phyloP scores from a whole-genome alignment of 768 basidiomycete genomes.

The Cyclocybe aegerita region DNA sequence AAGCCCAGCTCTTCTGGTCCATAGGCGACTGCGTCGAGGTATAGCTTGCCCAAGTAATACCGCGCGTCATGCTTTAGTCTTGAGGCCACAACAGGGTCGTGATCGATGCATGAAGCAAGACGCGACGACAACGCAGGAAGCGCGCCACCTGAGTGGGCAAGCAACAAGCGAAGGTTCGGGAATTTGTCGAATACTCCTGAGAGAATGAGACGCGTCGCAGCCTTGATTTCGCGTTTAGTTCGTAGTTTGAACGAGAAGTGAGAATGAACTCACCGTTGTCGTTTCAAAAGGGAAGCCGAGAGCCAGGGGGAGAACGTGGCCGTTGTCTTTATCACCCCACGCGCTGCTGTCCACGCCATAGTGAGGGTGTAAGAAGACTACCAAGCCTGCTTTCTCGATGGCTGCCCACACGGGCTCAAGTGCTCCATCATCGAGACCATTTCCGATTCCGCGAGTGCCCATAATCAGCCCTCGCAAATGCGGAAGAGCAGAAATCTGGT shows the following conservation, averaged over 20 bases:
- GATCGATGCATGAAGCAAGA: slow-evolving; percentile 80
- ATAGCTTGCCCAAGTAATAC: slow-evolving; percentile 78
- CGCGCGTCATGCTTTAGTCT: slow-evolving; percentile 80
- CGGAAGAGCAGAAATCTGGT: slow-evolving; percentile 61
- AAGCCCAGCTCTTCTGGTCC: slow-evolving; percentile 84
- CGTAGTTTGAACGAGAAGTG: background rate
- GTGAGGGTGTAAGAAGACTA: slow-evolving; percentile 85
- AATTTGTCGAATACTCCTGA: slow-evolving; percentile 80
- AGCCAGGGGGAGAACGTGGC: slow-evolving; percentile 85
- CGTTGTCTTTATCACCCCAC: slow-evolving; percentile 79
- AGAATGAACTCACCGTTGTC: slow-evolving; percentile 61
- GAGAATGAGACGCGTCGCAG: slow-evolving; percentile 78
- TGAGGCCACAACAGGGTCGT: slow-evolving; percentile 78
- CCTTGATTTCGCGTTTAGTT: slow-evolving; percentile 30
- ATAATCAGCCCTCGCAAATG: slow-evolving; percentile 79
- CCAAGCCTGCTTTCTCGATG: slow-evolving; percentile 64
- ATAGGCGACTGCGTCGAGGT: slow-evolving; percentile 87
- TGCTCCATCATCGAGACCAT: slow-evolving; percentile 75
- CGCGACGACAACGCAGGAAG: slow-evolving; percentile 84
- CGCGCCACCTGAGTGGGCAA: slow-evolving; percentile 87
- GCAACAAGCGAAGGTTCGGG: slow-evolving; percentile 71
- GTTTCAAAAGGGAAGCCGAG: slow-evolving; percentile 92
- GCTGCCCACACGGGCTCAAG: slow-evolving; percentile 85
- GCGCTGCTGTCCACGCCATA: slow-evolving; percentile 75
- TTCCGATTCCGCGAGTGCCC: slow-evolving; percentile 77